Conservation (phyloP, 2,329 filamentous ascomycete species). For the Paraphaeosphaeria minitans region DNA sequence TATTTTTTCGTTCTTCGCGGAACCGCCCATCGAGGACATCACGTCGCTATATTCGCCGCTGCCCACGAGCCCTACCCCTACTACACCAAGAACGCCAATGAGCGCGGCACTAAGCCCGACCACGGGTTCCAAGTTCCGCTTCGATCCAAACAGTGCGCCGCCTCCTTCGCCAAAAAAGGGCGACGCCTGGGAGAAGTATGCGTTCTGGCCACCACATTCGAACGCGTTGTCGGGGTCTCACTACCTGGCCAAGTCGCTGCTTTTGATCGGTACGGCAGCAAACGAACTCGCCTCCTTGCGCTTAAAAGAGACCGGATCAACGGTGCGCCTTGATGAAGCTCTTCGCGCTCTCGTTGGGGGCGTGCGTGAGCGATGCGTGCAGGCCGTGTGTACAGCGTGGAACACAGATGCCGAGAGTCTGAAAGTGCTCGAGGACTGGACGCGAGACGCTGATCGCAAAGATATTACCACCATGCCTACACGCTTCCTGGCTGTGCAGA, state of each 20-base stretch:
- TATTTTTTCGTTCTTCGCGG: conserved; percentile 80
- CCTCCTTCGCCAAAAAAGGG: conserved; percentile 75
- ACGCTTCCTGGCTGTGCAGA: conserved; percentile 84
- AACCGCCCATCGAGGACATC: conserved; percentile 88
- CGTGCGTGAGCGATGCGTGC: conserved; percentile 82
- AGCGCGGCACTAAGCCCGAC: conserved; percentile 63
- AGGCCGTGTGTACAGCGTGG: conserved; percentile 88
- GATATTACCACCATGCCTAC: conserved; percentile 92
- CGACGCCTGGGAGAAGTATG: conserved; percentile 89
- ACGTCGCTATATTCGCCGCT: conserved; percentile 84
- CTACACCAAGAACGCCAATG: conserved; percentile 64
- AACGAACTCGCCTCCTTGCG: conserved; percentile 81
- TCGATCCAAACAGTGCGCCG: conserved; percentile 78
- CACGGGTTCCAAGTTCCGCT: conserved; percentile 74
- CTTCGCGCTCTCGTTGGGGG: conserved; percentile 76
- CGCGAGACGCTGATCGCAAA: conserved; percentile 75
- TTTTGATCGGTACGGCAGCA: conserved; percentile 82
- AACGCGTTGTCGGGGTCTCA: conserved; percentile 92
- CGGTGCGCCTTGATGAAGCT: conserved; percentile 65
- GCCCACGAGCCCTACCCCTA: conserved; percentile 65
- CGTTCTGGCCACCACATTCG: conserved; percentile 93
- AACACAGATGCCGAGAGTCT: conserved; percentile 91
- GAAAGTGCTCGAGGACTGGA: conserved; percentile 94
- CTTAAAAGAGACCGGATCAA: conserved; percentile 63
- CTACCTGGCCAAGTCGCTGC: conserved; percentile 82